Conservation (phyloP, 2,329 filamentous ascomycete genomes). For the Aspergillus sp. region DNA sequence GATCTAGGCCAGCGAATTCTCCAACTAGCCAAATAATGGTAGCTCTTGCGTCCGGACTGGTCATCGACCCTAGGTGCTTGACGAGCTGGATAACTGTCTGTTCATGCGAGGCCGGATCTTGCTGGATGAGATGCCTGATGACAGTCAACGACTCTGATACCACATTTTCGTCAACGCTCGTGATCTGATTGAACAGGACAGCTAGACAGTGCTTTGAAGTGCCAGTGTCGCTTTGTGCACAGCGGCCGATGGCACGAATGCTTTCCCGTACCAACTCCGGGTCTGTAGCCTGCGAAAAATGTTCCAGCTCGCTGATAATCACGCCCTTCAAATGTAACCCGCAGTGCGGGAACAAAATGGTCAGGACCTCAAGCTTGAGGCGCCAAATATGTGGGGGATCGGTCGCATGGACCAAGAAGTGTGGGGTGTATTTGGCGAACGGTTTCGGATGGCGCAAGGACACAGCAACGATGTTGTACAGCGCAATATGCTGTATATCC, state of each 20-base stretch:
- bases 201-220: conserved; percentile 72
- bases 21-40: conserved; percentile 97
- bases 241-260: conserved; percentile 85
- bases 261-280: conserved; percentile 75
- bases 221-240: conserved; percentile 65
- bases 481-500: conserved; percentile 79
- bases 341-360: conserved; percentile 80
- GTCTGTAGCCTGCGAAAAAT: conserved; percentile 72
- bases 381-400: conserved; percentile 78
- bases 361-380: conserved; percentile 83
- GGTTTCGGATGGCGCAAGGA: conserved; percentile 63
- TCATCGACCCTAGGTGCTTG: conserved; percentile 81
- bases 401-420: conserved; percentile 75
- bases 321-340: conserved; percentile 68
- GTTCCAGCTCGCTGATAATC: conserved; percentile 84
- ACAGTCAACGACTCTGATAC: conserved; percentile 92
- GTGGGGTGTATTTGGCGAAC: conserved; percentile 82
- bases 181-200: conserved; percentile 76
- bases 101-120: conserved; percentile 69
- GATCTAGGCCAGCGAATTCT: conserved; percentile 73
- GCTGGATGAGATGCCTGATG: conserved; percentile 89
- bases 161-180: conserved; percentile 74
- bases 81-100: conserved; percentile 82
- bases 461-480: conserved; percentile 94
- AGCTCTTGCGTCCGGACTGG: conserved; percentile 77